Base-by-base conservation (phyloP, 371 early-diverging fungal species). In the Capniomyces stellatus region DNA sequence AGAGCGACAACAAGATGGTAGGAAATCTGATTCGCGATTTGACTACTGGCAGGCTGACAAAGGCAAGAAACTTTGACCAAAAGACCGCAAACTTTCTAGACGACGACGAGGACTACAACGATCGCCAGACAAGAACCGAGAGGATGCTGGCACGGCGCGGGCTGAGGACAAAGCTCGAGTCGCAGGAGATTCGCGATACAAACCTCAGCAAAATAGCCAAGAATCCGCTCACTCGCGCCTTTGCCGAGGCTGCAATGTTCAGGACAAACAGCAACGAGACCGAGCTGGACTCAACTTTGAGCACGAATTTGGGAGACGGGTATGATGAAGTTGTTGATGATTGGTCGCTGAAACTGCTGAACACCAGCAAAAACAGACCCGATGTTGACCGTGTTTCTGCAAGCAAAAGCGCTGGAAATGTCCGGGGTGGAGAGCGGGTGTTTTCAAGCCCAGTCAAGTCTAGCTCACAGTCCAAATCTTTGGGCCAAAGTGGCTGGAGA, bases 191-290 rank as follows among this genome's bases (percentile, higher is more conserved):
- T 42, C 58, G 62, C 30, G 67, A 66, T n/a, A 48, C 51, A 0
- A 68, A 54, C 31, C 18, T 66, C 54, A 63, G 59, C 0, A 61
- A 54, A 29, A 66, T 66, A 42, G 67, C 67, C 13, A 58, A 52
- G 35, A 64, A 66, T 31, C 67, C 67, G 0, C 59, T 67, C 40
- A 66, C 67, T 0, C 58, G 62, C 4, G 67, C 67, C 1, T 66
- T 66, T 60, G 67, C 67, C 1, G 58, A 54, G 1, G 67, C 67
- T 0, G 67, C 67, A 24, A 48, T 67, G 25, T 52, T 43, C 27
- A 41, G 35, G 29, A 21, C 28, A 19, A 23, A 22, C 8, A 27
- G 27, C n/a, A 22, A 23, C n/a, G 27, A 44, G 27, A 19, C 21
- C 19, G 21, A 22, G 10, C 8, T 4, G 24, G 27, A 44, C 4